Base-by-base conservation (phyloP, 225 moss, liverwort and hornwort species). In the Anthoceros angustus region DNA sequence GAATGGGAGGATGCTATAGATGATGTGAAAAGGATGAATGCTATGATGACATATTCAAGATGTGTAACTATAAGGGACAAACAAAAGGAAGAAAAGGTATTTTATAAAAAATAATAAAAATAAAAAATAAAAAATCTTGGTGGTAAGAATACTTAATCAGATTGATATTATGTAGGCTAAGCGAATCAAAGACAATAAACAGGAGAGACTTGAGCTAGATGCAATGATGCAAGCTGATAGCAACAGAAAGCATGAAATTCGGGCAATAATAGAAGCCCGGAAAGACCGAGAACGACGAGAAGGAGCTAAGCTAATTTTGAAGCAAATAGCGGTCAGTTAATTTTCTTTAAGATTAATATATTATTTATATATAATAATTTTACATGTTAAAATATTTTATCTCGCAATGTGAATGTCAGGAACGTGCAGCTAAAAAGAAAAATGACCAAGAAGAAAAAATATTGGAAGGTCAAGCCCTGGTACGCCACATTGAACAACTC, bases 381-480 rank as follows among this genome's bases (percentile, higher is more conserved):
- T 49, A 41, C 46, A 65, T 64, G 60, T 46, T 49, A 41, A 24
- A 32, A 39, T 38, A 41, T 9, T 23, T 64, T 18, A 42, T 42
- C 18, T 12, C 5, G 24, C 16, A n/a, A n/a, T n/a, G n/a, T 60
- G 64, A 41, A 50, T 63, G 2, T 11, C 26, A 98, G 98, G 86
- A 82, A 70, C 84, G 86, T 0, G 72, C 92, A 42, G 48, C 76
- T 8, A 82, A 87, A 70, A 76, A 75, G 20, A 80, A 83, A 71
- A 87, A 84, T 65, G 85, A 67, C 32, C 80, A 86, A 0, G 88
- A 98, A 72, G 63, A 78, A 20, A 98, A 92, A 68, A 62, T 86
- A 68, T 92, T 92, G 82, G 98, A 98, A 50, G 98, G 92, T 0
- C 73, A 87, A 45, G 88, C 84, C 74, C 80, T 98, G 39, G 79